A percentile compares a stretch with the other conserved stretches of the same genome.
phyloP scores from a whole-genome alignment of 163 green algal species.

The Coccomyxa subellipsoidea region DNA sequence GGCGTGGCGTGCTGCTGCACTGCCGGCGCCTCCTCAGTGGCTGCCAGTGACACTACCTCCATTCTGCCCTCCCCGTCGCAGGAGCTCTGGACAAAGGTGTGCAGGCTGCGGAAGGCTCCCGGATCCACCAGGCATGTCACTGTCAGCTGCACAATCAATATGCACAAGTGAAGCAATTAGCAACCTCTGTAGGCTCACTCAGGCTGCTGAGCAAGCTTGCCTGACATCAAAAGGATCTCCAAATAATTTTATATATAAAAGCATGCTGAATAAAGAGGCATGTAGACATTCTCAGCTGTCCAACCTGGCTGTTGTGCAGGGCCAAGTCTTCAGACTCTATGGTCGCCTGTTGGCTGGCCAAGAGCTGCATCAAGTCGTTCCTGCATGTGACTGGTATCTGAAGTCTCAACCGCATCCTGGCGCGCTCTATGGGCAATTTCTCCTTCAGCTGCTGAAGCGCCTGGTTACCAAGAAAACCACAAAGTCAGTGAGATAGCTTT shows the following conservation, averaged over 20 bases:
- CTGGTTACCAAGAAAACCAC: conserved; percentile 30
- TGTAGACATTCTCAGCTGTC: background rate
- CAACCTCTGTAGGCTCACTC: too few relatives aligned
- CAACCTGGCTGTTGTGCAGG: background rate
- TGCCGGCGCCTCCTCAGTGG: conserved; percentile 19
- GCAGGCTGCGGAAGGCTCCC: conserved; percentile 79
- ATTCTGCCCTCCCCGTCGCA: conserved; percentile 57
- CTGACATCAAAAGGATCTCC: too few relatives aligned
- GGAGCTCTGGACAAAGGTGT: conserved; percentile 66
- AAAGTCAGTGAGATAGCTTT: background rate
- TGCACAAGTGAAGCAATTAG: too few relatives aligned
- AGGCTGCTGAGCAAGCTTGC: too few relatives aligned
- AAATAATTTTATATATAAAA: too few relatives aligned
- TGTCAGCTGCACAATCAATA: conserved; percentile 23
- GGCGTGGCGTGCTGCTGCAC: background rate
- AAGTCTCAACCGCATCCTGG: conserved; percentile 87
- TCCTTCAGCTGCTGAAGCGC: conserved; percentile 75
- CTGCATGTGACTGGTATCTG: conserved; percentile 43
- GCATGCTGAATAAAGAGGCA: too few relatives aligned
- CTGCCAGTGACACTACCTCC: conserved; percentile 72
- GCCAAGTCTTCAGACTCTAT: conserved; percentile 47
- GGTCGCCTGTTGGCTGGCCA: conserved; percentile 33
- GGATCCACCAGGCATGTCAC: conserved; percentile 78
- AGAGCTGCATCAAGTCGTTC: conserved; percentile 44
- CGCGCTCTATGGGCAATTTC: conserved; percentile 88